Conservation (phyloP, 192 early-diverging fungal species). For the Podila horticola region DNA sequence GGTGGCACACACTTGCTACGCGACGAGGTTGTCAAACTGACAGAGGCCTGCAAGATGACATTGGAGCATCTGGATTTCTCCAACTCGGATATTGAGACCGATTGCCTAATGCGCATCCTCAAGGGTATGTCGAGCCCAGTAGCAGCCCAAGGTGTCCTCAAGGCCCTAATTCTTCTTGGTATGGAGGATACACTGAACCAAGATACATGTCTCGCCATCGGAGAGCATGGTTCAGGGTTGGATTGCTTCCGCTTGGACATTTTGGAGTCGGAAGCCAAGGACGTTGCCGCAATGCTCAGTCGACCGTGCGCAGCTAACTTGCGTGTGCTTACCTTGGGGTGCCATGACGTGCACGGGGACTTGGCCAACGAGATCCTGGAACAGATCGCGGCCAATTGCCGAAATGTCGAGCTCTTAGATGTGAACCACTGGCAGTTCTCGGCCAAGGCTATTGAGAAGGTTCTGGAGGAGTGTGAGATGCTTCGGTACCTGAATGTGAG, state of each 20-base stretch:
- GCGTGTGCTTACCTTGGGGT: slow-evolving; percentile 38
- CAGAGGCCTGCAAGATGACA: slow-evolving; percentile 39
- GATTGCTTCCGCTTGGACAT: slow-evolving; percentile 51
- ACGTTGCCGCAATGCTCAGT: slow-evolving; percentile 33
- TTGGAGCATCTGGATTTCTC: slow-evolving; percentile 51
- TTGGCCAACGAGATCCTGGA: slow-evolving; percentile 44
- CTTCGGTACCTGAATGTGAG: slow-evolving; percentile 45
- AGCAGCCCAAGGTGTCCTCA: slow-evolving; percentile 36
- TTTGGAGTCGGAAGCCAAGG: slow-evolving; percentile 43
- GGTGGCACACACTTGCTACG: slow-evolving; percentile 34
- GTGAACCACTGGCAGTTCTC: slow-evolving; percentile 54
- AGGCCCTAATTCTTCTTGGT: slow-evolving; percentile 35
- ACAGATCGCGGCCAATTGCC: slow-evolving; percentile 42
- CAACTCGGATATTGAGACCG: slow-evolving; percentile 49
- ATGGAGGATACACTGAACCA: slow-evolving; percentile 48
- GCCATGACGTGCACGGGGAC: slow-evolving; percentile 45
- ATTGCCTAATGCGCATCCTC: slow-evolving; percentile 26
- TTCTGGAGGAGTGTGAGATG: slow-evolving; percentile 38
- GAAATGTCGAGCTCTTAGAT: slow-evolving; percentile 43
- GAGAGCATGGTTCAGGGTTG: slow-evolving; percentile 36
- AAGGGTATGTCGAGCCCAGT: slow-evolving; percentile 27
- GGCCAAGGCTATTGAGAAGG: slow-evolving; percentile 29
- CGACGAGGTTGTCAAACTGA: slow-evolving; percentile 26
- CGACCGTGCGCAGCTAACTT: slow-evolving; percentile 25
- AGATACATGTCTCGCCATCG: slow-evolving; percentile 43